Conservation (phyloP, 1,139 yeast genomes). For the Pichia norvegensis region DNA sequence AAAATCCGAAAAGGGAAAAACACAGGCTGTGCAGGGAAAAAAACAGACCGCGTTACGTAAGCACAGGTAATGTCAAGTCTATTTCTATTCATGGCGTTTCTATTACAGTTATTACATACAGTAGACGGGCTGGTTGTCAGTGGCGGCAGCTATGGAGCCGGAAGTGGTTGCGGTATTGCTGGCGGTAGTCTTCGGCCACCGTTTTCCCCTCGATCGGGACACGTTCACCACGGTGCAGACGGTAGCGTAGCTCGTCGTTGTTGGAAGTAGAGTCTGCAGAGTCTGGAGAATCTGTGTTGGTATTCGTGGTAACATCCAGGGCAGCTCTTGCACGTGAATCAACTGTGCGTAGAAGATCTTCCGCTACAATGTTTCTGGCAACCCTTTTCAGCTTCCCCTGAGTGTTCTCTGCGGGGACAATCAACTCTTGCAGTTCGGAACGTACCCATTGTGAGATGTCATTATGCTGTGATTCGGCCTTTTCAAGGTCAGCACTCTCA, state of each 20-base stretch:
- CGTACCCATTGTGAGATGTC: conserved; percentile 23
- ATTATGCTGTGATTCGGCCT: conserved; percentile 11
- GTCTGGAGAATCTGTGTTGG: too few species aligned
- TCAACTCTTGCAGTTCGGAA: conserved; percentile 14
- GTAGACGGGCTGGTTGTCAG: too few species aligned
- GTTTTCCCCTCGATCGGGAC: not conserved
- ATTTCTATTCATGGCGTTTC: too few species aligned
- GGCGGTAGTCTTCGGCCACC: not conserved
- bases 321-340: not conserved
- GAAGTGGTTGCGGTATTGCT: not conserved
- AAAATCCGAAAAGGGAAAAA: not conserved
- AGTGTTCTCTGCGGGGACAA: conserved; percentile 11
- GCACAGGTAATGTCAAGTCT: too few species aligned
- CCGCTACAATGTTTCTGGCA: conserved; percentile 8
- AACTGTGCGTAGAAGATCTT: not conserved
- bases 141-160: not conserved
- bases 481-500: conserved; percentile 12
- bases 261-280: not conserved
- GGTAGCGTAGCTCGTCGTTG: not conserved
- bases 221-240: not conserved
- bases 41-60: not conserved
- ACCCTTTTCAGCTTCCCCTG: not conserved
- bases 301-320: not conserved
- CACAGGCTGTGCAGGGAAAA: not conserved
- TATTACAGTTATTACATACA: too few species aligned